Evolutionary conservation across 2,329 filamentous ascomycete genomes (phyloP), one percentile per base, ranked within the genome.

Genomic region (Penicillium glabrum): DNA sequence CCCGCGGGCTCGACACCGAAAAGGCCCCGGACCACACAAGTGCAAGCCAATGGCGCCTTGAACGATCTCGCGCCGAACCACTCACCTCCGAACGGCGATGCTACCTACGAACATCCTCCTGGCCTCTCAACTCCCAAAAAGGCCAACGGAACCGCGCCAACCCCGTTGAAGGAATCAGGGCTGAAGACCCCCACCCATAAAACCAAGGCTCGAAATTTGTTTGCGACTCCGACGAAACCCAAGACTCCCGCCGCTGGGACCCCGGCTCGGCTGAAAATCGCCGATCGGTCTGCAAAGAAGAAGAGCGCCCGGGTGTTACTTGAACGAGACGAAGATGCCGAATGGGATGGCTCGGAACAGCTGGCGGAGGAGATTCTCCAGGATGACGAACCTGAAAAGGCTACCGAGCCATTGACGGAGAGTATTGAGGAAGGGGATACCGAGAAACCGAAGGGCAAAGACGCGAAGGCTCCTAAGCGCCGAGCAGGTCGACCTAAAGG

Each of bases 281-380:
- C 89, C 21, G 91, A 97, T 75, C 86, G 89, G 48, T 97, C 93
- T 5, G 93, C 93, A 2, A 86, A 89, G 67, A 87, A 87, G 68
- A 97, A 96, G 80, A 96, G 90, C 71, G 89, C 89, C 23, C 83
- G 87, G 51, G 85, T 86, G 3, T 77, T 97, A 51, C 87, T 96
- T 37, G 86, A 93, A 68, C 86, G 87, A 44, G 86, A 92, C 46
- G 89, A 91, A 27, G 90, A 83, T 49, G 79, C 79, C 31, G 73
- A 75, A 16, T 77, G 89, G 66, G 84, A 85, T 46, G 88, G 86
- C 14, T 87, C 88, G 5, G 86, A 89, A 51, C 82, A 81, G 6
- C 78, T 95, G 27, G 88, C 86, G 2, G 80, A 87, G 52, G 83
- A 88, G 64, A 93, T 95, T 79, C 80, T 55, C 80, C 83, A 83